Percentiles rank a stretch among this genome's conserved stretches.
Conservation (phyloP, 108 stramenopile species). For the Cafeteria roenbergensis region DNA sequence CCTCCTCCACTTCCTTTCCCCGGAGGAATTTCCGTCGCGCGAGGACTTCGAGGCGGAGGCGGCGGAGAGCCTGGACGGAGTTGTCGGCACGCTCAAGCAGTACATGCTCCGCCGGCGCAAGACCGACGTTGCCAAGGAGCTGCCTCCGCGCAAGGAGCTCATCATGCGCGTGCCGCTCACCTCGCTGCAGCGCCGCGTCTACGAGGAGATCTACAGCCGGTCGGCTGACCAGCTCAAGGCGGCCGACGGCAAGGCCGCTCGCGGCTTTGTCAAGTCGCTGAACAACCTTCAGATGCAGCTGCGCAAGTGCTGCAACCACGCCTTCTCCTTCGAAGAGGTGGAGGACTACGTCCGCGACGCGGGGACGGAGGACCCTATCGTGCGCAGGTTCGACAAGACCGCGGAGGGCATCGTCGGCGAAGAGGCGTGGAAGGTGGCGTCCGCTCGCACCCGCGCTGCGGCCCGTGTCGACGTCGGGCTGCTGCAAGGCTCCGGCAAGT, state of each 20-base stretch:
- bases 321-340: conserved; percentile 61
- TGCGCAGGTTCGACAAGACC: not conserved
- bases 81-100: conserved; percentile 43
- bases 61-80: conserved; percentile 28
- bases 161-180: conserved; percentile 62
- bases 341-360: conserved; percentile 46
- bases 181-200: conserved; percentile 68
- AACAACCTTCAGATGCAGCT: conserved; percentile 85
- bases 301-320: conserved; percentile 74
- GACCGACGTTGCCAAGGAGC: conserved; percentile 64
- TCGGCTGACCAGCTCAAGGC: too few relatives aligned
- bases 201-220: conserved; percentile 61
- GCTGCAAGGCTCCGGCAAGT: conserved; percentile 73
- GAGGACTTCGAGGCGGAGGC: conserved; percentile 90
- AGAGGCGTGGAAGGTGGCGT: conserved; percentile 15
- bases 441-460: too few relatives aligned
- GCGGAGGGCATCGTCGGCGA: conserved; percentile 57
- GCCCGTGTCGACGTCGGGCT: conserved; percentile 34
- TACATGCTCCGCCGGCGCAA: conserved; percentile 81
- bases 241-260: conserved; percentile 1
- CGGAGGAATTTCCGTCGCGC: conserved; percentile 87
- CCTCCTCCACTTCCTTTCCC: conserved; percentile 92
- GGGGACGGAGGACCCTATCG: conserved; percentile 50
- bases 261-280: conserved; percentile 51
- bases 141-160: conserved; percentile 71